Evolutionary conservation across 345 rosid genomes (phyloP), one percentile per base, ranked within the genome.

Genomic region (Moricandia moricandioides): DNA sequence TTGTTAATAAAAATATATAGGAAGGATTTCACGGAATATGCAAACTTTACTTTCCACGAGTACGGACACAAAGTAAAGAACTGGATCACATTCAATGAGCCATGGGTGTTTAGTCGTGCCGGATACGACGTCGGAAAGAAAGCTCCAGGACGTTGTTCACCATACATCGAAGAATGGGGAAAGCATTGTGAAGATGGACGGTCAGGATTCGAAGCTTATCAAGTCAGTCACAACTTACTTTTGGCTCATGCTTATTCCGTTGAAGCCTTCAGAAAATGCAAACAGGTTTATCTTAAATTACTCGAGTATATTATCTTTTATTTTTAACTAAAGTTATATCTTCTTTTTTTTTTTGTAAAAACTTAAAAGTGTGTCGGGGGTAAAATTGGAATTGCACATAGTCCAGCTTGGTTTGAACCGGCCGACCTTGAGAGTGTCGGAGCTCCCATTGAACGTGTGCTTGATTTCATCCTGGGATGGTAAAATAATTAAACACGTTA

Each of bases 331-430:
- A 9, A 45, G 1, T n/a, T n/a, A 6, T 37, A 37, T 37, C 18
- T n/a, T 47, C 24, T 21, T 21, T 21, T 14, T 47, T n/a, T n/a
- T 45, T 37, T 8, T 37, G 12, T 37, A 37, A 8, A 37, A 8
- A 37, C 24, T 21, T 21, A 21, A 21, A 21, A 21, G 24, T 21
- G 82, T 39, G 60, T 65, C 4, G 72, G 71, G 0, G 80, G 82
- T 31, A 80, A 80, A 45, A 75, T 80, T 3, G 82, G 82, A 59
- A 80, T 79, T 43, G 79, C 79, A 17, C 82, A 74, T 1, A 74
- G 76, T 74, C 82, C 82, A 6, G 70, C 72, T 35, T 79, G 82
- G 82, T 79, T 79, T 29, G 82, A 79, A 71, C 79, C 79, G 18
- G 24, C 16, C 3, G 75, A 75, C 37, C 33, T 78, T 29, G 63